Conservation (phyloP, 2,329 filamentous ascomycete genomes). For the Bimuria novae-zelandiae region DNA sequence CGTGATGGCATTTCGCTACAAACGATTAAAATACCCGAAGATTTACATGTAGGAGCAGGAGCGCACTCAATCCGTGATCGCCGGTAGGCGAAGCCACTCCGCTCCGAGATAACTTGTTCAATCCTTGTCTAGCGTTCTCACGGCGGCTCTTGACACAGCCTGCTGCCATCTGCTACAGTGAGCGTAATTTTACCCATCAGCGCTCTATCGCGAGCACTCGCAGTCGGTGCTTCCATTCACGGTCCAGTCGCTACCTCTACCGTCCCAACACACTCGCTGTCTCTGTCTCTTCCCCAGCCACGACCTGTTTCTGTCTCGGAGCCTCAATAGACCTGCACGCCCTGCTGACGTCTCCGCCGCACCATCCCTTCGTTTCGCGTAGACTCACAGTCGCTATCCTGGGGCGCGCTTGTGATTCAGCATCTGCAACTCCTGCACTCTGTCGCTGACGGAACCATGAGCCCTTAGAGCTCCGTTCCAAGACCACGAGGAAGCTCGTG, state of each 20-base stretch:
- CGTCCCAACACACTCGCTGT: conserved; percentile 12
- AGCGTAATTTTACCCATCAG: conserved; percentile 22
- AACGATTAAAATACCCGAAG: conserved; percentile 5
- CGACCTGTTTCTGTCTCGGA: conserved; percentile 5
- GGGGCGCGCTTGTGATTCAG: background rate
- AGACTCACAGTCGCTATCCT: background rate
- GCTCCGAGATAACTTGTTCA: conserved; percentile 28
- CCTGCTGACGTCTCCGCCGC: conserved; percentile 12
- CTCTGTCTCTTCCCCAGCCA: background rate
- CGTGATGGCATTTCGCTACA: background rate
- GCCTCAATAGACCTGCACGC: background rate
- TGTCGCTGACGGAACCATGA: conserved; percentile 11
- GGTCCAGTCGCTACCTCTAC: conserved; percentile 13
- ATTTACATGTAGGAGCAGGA: background rate
- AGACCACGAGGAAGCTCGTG: conserved; percentile 8
- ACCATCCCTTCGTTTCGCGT: background rate
- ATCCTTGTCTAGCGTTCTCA: conserved; percentile 35
- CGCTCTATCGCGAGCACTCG: conserved; percentile 10
- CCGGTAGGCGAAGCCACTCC: conserved; percentile 22
- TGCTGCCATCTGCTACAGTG: conserved; percentile 21
- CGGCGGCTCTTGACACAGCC: conserved; percentile 15
- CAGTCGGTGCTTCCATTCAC: background rate
- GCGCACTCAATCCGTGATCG: conserved; percentile 23
- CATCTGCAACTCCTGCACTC: background rate
- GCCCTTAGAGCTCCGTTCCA: conserved; percentile 7